Percentiles rank a stretch among this genome's conserved stretches.
These are phyloP conservation scores for Penicillium verrucosum DNA, from an alignment of 2,329 filamentous ascomycete genomes.

Conservation along the genomic window DNA sequence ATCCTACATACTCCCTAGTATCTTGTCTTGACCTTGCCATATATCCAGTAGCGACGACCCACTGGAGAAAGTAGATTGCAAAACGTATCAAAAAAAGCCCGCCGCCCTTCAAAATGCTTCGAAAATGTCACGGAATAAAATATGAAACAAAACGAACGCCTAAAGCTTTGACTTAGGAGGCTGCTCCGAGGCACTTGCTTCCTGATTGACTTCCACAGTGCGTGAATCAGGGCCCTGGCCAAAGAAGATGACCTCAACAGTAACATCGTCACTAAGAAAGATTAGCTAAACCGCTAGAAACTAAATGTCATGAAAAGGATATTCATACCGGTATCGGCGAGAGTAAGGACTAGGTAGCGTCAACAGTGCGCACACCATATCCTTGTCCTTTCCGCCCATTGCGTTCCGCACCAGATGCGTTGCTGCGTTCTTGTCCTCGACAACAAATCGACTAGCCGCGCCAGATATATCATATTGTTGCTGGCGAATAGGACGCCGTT, in stretches of 20 bases:
- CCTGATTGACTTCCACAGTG: conserved; percentile 76
- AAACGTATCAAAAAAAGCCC: not conserved
- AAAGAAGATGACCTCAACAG: conserved; percentile 98
- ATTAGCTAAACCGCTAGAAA: conserved; percentile 12
- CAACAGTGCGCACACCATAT: conserved; percentile 88
- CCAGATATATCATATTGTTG: conserved; percentile 81
- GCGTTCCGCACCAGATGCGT: conserved; percentile 95
- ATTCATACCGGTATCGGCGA: conserved; percentile 76
- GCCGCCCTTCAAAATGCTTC: not conserved
- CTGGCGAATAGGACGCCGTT: conserved; percentile 77
- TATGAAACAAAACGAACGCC: not conserved
- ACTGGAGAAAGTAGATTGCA: not conserved
- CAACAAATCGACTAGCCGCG: conserved; percentile 74
- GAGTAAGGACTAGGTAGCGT: conserved; percentile 90
- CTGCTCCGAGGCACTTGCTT: conserved; percentile 67
- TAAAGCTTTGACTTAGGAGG: conserved; percentile 50
- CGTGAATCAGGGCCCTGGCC: conserved; percentile 74
- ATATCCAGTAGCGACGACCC: not conserved
- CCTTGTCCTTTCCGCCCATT: conserved; percentile 84
- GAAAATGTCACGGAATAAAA: not conserved
- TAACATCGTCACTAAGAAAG: conserved; percentile 75
- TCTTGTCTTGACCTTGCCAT: not conserved
- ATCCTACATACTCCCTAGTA: not conserved
- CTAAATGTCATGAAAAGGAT: not conserved
- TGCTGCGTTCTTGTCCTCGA: conserved; percentile 92